A percentile compares a stretch with the other conserved stretches of the same genome.
These are phyloP conservation scores for Sugiyamaella grinbergsii DNA, from an alignment of 1,139 yeast species.

Conservation along the genomic window DNA sequence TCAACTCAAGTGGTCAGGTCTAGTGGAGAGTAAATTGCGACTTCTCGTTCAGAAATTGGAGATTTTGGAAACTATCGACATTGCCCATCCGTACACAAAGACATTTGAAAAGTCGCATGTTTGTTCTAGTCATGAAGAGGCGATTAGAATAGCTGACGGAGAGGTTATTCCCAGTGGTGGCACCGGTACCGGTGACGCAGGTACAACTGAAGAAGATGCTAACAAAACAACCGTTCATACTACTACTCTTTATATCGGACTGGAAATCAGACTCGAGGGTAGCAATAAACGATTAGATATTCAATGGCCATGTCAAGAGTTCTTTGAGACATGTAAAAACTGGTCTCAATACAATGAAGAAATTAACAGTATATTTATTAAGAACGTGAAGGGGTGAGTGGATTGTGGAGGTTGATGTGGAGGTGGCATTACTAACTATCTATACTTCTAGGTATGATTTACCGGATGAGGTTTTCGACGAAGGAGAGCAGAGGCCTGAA, in stretches of 20 bases:
- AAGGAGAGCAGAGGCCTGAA: conserved; percentile 73
- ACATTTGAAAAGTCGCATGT: conserved; percentile 62
- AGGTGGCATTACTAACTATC: conserved; percentile 14
- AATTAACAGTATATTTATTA: conserved; percentile 60
- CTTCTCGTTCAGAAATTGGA: conserved; percentile 81
- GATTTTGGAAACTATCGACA: conserved; percentile 64
- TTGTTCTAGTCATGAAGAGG: conserved; percentile 57
- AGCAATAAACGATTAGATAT: conserved; percentile 67
- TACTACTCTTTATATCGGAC: conserved; percentile 78
- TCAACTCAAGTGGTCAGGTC: conserved; percentile 86
- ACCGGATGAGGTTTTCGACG: conserved; percentile 81
- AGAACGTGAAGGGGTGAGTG: conserved; percentile 64
- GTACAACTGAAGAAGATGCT: conserved; percentile 26
- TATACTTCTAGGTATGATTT: conserved; percentile 57
- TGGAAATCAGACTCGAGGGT: conserved; percentile 59
- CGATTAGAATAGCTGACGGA: conserved; percentile 42
- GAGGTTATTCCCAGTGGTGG: conserved; percentile 27
- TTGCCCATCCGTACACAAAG: conserved; percentile 91
- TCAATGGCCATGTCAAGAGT: conserved; percentile 89
- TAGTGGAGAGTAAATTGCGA: conserved; percentile 87
- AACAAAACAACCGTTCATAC: conserved; percentile 51
- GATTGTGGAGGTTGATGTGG: conserved; percentile 1
- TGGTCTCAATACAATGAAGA: conserved; percentile 68
- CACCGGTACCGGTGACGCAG: conserved; percentile 35
- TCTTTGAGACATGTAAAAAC: conserved; percentile 72